Base-by-base conservation (phyloP, 257 asterid species). In the Knoxia roxburghii region DNA sequence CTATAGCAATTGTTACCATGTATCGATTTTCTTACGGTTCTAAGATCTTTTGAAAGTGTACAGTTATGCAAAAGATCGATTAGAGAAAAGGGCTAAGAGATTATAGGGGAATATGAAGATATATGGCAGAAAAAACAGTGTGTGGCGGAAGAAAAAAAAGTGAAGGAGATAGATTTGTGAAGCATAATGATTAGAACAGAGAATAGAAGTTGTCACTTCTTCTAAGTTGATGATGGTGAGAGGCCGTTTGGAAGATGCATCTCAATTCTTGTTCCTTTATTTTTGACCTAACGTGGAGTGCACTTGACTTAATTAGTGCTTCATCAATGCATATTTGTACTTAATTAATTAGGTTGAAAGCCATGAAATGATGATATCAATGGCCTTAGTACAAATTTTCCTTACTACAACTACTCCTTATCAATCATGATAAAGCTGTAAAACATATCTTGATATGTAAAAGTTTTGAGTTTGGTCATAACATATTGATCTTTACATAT, bases 101-200 rank as follows among this genome's bases (percentile, higher is more conserved):
- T 70, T 67, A 37, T 60, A 54, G 72, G 69, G 84, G 32, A 66
- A 48, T 40, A 67, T 10, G n/a, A 12, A 23, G 4, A 4, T 61
- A 12, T 26, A 23, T 61, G 67, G 71, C 66, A 49, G 70, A 70
- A 69, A 71, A 56, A 58, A 41, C 9, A 57, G 20, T 46, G 80
- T 70, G 45, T 49, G 56, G 67, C 48, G 54, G 65, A 58, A 64
- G 20, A 35, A 24, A 50, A 68, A 41, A 37, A 37, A 37, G 9
- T 4, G 4, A 37, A 37, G 9, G 20, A 40, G 24, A 23, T 4
- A 53, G 30, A 39, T 33, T 67, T 70, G 71, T 65, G 75, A 61
- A 76, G 78, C 79, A 72, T 58, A 72, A 87, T 87, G 72, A 83
- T 83, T 83, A 56, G 73, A 67, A 64, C 65, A 76, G 56, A 73